Conservation (phyloP, 345 rosid species). For the Odontarrhena argentea region DNA sequence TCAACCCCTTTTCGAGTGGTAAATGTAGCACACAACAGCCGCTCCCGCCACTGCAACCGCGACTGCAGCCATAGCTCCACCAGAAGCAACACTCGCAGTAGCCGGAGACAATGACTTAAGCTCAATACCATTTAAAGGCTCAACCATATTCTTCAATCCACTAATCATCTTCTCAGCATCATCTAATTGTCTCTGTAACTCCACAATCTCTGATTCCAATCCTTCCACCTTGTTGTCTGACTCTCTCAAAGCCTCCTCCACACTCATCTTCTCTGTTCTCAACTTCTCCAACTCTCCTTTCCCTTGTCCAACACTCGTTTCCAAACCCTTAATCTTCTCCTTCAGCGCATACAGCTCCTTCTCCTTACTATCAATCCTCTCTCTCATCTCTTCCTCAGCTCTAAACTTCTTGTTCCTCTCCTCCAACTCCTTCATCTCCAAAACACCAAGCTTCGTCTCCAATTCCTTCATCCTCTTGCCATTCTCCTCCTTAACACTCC, state of each 20-base stretch:
- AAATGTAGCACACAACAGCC: constrained; percentile 52
- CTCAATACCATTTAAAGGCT: constrained; percentile 46
- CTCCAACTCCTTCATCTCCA: constrained; percentile 61
- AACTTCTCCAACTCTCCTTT: constrained; percentile 44
- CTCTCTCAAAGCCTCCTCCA: constrained; percentile 44
- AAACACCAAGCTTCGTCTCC: constrained; percentile 62
- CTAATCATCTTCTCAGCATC: constrained; percentile 49
- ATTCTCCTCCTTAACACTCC: constrained; percentile 51
- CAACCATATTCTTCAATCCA: constrained; percentile 55
- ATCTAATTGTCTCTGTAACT: constrained; percentile 47
- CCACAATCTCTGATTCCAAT: constrained; percentile 47
- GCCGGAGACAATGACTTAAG: constrained; percentile 25
- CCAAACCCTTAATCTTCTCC: constrained; percentile 50
- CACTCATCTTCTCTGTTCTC: constrained; percentile 44
- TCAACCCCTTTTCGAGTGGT: constrained; percentile 50
- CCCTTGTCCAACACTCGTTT: constrained; percentile 36
- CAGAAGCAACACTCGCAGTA: constrained; percentile 47
- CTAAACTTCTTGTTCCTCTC: constrained; percentile 59
- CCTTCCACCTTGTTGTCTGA: constrained; percentile 45
- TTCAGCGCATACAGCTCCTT: constrained; percentile 45
- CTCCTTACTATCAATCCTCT: constrained; percentile 53
- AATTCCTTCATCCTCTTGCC: constrained; percentile 61
- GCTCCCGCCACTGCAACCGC: constrained; percentile 49
- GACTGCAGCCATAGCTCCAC: constrained; percentile 54
- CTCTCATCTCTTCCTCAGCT: constrained; percentile 69